These are phyloP conservation scores for Leucocoprinus sp. DNA, from an alignment of 768 basidiomycete genomes.

Conservation along the genomic window DNA sequence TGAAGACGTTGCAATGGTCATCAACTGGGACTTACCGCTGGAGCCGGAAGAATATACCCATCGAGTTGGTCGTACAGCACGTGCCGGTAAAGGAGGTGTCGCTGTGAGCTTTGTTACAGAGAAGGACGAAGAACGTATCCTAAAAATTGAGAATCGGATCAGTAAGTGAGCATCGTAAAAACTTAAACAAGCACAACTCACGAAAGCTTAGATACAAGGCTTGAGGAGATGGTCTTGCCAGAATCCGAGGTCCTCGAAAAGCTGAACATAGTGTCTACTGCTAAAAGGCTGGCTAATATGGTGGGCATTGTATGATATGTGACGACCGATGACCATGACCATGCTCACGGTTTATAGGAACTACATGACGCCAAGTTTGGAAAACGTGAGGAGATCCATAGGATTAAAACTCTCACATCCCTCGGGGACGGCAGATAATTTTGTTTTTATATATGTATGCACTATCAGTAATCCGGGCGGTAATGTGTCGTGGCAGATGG, in stretches of 20 bases:
- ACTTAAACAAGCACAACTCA: not conserved
- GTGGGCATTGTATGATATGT: conserved; percentile 35
- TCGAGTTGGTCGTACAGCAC: conserved; percentile 88
- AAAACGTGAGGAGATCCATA: conserved; percentile 76
- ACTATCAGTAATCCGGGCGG: not conserved
- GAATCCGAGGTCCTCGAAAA: conserved; percentile 79
- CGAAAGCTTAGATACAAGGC: conserved; percentile 50
- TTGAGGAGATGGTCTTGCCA: conserved; percentile 66
- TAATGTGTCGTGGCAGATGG: not conserved
- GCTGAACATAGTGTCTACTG: conserved; percentile 84
- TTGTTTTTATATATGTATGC: conserved; percentile 7
- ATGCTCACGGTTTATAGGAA: conserved; percentile 36
- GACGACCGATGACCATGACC: not conserved
- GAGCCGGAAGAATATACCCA: conserved; percentile 94
- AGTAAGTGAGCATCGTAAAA: conserved; percentile 38
- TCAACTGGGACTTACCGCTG: conserved; percentile 94
- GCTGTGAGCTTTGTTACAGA: conserved; percentile 95
- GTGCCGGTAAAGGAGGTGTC: conserved; percentile 82
- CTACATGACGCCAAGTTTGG: conserved; percentile 88
- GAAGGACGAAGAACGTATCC: conserved; percentile 76
- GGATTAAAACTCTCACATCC: conserved; percentile 39
- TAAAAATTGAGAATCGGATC: conserved; percentile 80
- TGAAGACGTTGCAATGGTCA: conserved; percentile 89
- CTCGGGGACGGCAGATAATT: conserved; percentile 14
- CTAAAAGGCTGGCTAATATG: conserved; percentile 91